Percentiles rank a stretch among this genome's conserved stretches.
phyloP scores from a whole-genome alignment of 129 eudicot genomes.

The Oenanthe sinensis region DNA sequence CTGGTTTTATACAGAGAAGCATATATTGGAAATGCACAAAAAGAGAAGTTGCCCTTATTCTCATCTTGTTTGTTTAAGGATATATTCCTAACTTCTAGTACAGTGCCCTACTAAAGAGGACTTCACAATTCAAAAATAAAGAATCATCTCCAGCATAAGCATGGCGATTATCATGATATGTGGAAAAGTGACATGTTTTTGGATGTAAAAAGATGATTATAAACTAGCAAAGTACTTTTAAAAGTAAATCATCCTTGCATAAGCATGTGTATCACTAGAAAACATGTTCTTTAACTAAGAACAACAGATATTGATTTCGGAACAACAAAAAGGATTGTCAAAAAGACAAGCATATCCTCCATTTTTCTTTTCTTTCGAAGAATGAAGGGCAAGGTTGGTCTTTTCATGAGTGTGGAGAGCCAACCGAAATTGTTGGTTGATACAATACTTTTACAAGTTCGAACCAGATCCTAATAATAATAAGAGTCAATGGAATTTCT shows the following conservation, averaged over 20 bases:
- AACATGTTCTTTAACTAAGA: neutral
- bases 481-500: neutral
- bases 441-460: neutral
- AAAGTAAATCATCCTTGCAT: neutral
- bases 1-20: neutral
- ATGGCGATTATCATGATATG: neutral
- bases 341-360: neutral
- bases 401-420: neutral
- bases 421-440: neutral
- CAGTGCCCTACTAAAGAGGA: neutral
- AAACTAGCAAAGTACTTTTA: neutral
- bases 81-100: neutral
- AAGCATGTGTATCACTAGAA: neutral
- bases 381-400: neutral
- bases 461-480: slow-evolving; percentile 4
- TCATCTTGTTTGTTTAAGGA: neutral
- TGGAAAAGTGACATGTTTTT: neutral
- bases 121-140: neutral
- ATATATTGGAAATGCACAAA: neutral
- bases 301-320: neutral
- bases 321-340: neutral
- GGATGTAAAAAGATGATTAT: neutral
- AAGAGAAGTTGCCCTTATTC: neutral
- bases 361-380: neutral
- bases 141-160: neutral